phyloP scores from a whole-genome alignment of 768 basidiomycete species.

The Mycena venus region DNA sequence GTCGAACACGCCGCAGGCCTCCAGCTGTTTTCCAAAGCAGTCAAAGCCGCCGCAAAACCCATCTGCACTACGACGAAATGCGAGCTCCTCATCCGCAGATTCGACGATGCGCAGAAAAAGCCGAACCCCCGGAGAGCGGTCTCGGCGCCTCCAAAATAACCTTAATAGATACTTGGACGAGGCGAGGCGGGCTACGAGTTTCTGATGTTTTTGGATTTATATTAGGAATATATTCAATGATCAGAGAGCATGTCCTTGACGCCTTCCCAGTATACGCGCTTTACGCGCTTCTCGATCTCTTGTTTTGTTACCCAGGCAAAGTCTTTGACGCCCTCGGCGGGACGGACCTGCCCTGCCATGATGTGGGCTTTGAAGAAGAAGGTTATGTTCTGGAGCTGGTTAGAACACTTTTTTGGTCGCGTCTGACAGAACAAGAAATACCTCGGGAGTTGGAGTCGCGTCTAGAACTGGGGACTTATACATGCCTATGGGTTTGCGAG shows the following conservation, averaged over 20 bases:
- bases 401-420: not conserved
- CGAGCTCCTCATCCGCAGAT: conserved; percentile 87
- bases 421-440: conserved; percentile 32
- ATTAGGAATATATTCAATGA: conserved; percentile 48
- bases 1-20: conserved; percentile 94
- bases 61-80: conserved; percentile 93
- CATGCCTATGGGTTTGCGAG: conserved; percentile 88
- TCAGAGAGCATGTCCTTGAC: conserved; percentile 89
- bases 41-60: conserved; percentile 83
- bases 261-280: conserved; percentile 78
- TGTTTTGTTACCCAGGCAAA: conserved; percentile 97
- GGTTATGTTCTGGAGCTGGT: conserved; percentile 66
- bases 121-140: conserved; percentile 65
- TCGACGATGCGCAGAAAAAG: conserved; percentile 91
- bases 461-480: conserved; percentile 63
- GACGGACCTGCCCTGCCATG: conserved; percentile 85
- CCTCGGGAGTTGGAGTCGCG: conserved; percentile 51
- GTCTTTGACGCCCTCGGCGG: conserved; percentile 69
- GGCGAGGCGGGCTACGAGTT: conserved; percentile 13
- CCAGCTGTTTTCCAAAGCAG: conserved; percentile 83
- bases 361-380: conserved; percentile 98
- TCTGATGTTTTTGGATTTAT: conserved; percentile 33
- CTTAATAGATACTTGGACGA: too few relatives aligned
- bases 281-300: conserved; percentile 84
- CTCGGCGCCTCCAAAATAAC: conserved; percentile 59